Percentiles rank a stretch among this genome's conserved stretches.
phyloP scores from a whole-genome alignment of 257 asterid species.

The Phtheirospermum japonicum region DNA sequence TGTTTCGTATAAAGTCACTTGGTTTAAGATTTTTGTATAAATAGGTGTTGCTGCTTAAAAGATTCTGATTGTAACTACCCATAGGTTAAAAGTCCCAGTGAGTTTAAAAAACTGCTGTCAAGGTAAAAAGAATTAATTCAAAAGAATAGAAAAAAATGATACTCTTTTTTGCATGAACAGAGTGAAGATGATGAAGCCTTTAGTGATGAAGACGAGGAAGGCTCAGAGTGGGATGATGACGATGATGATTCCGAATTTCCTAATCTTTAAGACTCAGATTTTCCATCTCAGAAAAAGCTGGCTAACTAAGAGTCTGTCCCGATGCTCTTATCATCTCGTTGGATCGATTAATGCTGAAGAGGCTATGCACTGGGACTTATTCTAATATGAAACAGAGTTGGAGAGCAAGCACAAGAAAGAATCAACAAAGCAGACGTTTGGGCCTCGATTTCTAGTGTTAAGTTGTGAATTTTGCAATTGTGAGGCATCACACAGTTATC shows the following conservation, averaged over 20 bases:
- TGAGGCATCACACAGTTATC: slow-evolving; percentile 24
- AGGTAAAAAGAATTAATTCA: no score
- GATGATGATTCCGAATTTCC: slow-evolving; percentile 36
- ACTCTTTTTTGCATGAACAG: slow-evolving; percentile 34
- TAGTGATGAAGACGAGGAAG: slow-evolving; percentile 49
- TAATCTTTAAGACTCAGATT: slow-evolving; percentile 32
- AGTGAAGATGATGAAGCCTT: slow-evolving; percentile 53
- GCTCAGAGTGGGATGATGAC: slow-evolving; percentile 44
- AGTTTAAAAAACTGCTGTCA: no score
- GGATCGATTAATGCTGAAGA: not conserved
- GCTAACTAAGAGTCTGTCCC: slow-evolving; percentile 14
- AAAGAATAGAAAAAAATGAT: no score
- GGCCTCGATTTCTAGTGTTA: not conserved
- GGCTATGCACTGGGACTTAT: slow-evolving; percentile 8
- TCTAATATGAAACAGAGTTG: slow-evolving; percentile 11
- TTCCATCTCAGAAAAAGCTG: slow-evolving; percentile 19
- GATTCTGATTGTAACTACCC: not conserved
- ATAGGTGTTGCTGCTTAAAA: no score
- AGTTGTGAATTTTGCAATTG: not conserved
- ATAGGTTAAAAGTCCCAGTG: not conserved
- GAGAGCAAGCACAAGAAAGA: slow-evolving; percentile 19
- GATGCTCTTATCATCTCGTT: slow-evolving; percentile 6
- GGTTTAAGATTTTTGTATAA: no score
- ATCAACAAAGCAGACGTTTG: not conserved
- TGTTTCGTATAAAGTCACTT: no score